These are phyloP conservation scores for Haplosporangium sp. DNA, from an alignment of 371 early-diverging fungal genomes.

Conservation along the genomic window DNA sequence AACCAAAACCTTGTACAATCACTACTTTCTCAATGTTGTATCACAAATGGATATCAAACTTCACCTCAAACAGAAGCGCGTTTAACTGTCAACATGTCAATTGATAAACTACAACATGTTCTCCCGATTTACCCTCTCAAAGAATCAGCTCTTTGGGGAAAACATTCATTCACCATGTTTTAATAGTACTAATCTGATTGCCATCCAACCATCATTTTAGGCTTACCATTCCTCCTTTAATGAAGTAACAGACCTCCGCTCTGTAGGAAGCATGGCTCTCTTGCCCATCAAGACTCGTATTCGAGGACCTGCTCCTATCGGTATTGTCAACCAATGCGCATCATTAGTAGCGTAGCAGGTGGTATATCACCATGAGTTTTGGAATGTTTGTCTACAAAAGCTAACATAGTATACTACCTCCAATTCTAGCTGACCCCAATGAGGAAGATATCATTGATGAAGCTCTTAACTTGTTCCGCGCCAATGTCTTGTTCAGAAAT, in stretches of 20 bases:
- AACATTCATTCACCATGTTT: neutral
- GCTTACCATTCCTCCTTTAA: constrained; percentile 96
- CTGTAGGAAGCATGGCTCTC: constrained; percentile 87
- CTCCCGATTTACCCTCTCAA: no score
- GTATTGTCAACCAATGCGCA: constrained; percentile 28
- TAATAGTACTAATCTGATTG: neutral
- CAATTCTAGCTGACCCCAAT: constrained; percentile 65
- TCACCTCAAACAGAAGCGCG: neutral
- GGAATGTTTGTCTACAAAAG: neutral
- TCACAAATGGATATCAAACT: no score
- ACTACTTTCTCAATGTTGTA: no score
- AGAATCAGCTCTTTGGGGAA: no score
- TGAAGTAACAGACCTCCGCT: constrained; percentile 71
- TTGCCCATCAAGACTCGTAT: constrained; percentile 91
- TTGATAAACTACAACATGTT: neutral
- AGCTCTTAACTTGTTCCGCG: constrained; percentile 91
- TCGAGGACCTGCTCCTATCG: constrained; percentile 86
- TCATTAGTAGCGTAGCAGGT: neutral
- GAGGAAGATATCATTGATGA: constrained; percentile 94
- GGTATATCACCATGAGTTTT: neutral
- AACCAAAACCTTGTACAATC: neutral
- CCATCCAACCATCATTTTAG: constrained; percentile 45
- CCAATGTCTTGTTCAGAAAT: constrained; percentile 97
- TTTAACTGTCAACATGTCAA: neutral
- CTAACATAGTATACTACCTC: neutral